Percentiles rank a stretch among this genome's conserved stretches.
Conservation (phyloP, 352 stramenopile genomes). For the Phytophthora pinifolia region DNA sequence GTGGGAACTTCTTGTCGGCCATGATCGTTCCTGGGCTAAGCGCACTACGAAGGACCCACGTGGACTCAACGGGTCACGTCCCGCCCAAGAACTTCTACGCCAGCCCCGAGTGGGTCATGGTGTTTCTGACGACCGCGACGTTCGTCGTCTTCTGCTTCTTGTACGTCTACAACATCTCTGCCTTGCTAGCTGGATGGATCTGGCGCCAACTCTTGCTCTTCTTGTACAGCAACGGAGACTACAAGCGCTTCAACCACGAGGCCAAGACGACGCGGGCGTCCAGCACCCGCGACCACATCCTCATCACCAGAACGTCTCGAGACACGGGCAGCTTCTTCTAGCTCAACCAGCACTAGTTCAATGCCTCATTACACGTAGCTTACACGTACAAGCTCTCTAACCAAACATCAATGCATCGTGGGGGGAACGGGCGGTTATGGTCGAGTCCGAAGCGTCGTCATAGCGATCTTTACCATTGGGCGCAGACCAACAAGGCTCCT, state of each 20-base stretch:
- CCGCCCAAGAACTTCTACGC: constrained; percentile 44
- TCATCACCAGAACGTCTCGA: constrained; percentile 14
- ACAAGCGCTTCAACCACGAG: constrained; percentile 55
- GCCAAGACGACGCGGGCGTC: constrained; percentile 7
- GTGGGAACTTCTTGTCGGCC: constrained; percentile 66
- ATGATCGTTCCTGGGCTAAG: constrained; percentile 52
- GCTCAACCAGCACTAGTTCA: neutral
- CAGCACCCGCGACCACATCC: constrained; percentile 10
- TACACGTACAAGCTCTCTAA: neutral
- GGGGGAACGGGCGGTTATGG: too few relatives aligned
- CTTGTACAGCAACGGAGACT: constrained; percentile 46
- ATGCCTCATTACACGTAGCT: neutral
- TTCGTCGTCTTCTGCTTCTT: constrained; percentile 56
- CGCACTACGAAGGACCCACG: constrained; percentile 37
- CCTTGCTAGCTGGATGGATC: neutral
- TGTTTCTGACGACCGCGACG: constrained; percentile 39
- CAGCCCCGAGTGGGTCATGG: constrained; percentile 56
- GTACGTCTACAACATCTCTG: constrained; percentile 28
- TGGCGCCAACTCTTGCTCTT: neutral
- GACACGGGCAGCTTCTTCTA: constrained; percentile 26
- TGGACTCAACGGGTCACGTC: constrained; percentile 32
- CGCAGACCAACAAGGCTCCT: too few relatives aligned
- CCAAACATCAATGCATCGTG: too few relatives aligned
- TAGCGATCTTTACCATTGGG: too few relatives aligned
- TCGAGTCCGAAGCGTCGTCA: too few relatives aligned